Evolutionary conservation across 2,329 filamentous ascomycete genomes (phyloP).

Genomic region (Endoconidiophora polonica): DNA sequence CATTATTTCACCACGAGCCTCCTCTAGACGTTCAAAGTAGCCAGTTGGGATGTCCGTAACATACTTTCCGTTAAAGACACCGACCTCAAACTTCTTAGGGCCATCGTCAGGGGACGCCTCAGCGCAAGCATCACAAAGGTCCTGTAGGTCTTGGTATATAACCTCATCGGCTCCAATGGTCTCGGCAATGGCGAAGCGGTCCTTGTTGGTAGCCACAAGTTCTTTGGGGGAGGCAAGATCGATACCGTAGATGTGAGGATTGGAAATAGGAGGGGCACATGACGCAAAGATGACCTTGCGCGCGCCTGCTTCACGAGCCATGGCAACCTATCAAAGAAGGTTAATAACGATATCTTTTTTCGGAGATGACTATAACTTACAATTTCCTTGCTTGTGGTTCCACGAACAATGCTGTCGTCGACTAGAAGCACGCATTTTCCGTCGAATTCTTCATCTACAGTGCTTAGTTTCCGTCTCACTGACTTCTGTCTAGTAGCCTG

Average conservation of each 20-base stretch:
- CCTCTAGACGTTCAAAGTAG: slow-evolving; percentile 70
- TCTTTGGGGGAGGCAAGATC: slow-evolving; percentile 28
- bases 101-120: slow-evolving; percentile 42
- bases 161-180: slow-evolving; percentile 35
- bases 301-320: slow-evolving; percentile 74
- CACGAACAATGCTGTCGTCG: slow-evolving; percentile 79
- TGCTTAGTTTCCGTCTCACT: slow-evolving; percentile 75
- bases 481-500: slow-evolving; percentile 69
- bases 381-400: slow-evolving; percentile 51
- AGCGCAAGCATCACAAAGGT: slow-evolving; percentile 64
- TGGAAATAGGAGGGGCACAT: slow-evolving; percentile 66
- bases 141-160: slow-evolving; percentile 44
- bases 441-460: slow-evolving; percentile 72
- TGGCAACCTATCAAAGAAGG: slow-evolving; percentile 24
- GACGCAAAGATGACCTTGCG: slow-evolving; percentile 69
- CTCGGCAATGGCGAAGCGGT: slow-evolving; percentile 25
- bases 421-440: slow-evolving; percentile 68
- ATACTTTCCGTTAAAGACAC: slow-evolving; percentile 82
- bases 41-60: slow-evolving; percentile 60
- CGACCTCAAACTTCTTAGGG: slow-evolving; percentile 61
- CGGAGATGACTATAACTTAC: slow-evolving; percentile 12
- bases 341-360: neutral
- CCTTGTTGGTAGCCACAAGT: slow-evolving; percentile 26
- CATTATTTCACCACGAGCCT: slow-evolving; percentile 48
- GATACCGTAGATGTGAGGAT: slow-evolving; percentile 58